These are phyloP conservation scores for Pleurotus giganteus DNA, from an alignment of 768 basidiomycete genomes.

Conservation along the genomic window DNA sequence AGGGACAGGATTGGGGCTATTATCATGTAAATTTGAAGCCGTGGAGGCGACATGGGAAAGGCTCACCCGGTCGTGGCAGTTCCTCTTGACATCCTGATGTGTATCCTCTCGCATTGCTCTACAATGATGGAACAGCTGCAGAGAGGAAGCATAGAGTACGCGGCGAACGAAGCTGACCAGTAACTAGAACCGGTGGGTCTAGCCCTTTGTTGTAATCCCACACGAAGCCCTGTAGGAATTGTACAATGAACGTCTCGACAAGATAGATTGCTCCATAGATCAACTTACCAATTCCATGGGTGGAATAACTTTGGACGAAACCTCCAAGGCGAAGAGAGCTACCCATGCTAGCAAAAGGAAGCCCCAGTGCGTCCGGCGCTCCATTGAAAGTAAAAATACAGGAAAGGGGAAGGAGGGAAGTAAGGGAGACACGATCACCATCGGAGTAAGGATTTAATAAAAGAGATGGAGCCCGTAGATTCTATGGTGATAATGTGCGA, in stretches of 20 bases:
- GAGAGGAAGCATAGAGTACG: background rate
- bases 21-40: background rate
- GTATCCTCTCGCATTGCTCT: slow-evolving; percentile 9
- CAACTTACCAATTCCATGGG: background rate
- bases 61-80: background rate
- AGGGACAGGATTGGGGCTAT: background rate
- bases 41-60: background rate
- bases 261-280: too few relatives aligned
- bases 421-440: background rate
- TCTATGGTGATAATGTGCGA: too few relatives aligned
- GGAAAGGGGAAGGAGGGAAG: background rate
- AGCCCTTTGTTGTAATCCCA: background rate
- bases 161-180: background rate
- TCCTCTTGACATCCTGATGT: background rate
- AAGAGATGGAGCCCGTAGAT: too few relatives aligned
- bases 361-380: slow-evolving; percentile 6
- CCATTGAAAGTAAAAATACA: background rate
- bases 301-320: background rate
- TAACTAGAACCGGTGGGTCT: background rate
- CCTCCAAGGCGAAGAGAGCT: background rate
- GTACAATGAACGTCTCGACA: background rate
- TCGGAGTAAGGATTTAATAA: background rate
- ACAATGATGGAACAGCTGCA: background rate
- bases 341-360: slow-evolving; percentile 1
- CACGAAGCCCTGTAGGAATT: background rate